These are phyloP conservation scores for Westerdykella ornata DNA, from an alignment of 2,329 filamentous ascomycete species.

Conservation along the genomic window DNA sequence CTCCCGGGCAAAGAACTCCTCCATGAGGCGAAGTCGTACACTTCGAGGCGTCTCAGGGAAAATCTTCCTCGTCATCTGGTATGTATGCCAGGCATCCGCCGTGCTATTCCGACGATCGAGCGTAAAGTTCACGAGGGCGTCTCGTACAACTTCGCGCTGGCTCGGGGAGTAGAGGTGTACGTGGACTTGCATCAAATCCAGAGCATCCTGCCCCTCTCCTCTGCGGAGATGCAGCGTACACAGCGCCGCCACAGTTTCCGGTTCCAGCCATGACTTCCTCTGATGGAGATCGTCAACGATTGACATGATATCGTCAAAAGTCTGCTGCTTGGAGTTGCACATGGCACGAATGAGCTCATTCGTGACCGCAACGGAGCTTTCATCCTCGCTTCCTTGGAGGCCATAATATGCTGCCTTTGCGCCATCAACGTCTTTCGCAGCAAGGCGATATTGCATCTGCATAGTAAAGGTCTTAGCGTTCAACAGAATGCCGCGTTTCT, in stretches of 20 bases:
- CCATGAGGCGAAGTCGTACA: conserved; percentile 67
- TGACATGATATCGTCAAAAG: conserved; percentile 65
- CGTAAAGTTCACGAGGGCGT: conserved; percentile 62
- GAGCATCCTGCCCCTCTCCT: conserved; percentile 70
- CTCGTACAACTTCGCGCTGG: conserved; percentile 61
- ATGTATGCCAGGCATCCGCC: conserved; percentile 55
- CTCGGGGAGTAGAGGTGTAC: conserved; percentile 61
- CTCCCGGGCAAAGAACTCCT: conserved; percentile 68
- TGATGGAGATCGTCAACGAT: conserved; percentile 68
- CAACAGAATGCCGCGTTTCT: conserved; percentile 58
- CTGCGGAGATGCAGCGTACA: conserved; percentile 66
- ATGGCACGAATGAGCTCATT: conserved; percentile 68
- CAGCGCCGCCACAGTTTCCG: conserved; percentile 68
- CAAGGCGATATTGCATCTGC: conserved; percentile 69
- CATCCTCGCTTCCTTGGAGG: conserved; percentile 51
- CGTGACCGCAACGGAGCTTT: conserved; percentile 56
- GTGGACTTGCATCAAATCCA: conserved; percentile 74
- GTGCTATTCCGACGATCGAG: conserved; percentile 60
- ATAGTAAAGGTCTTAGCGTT: conserved; percentile 66
- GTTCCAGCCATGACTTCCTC: conserved; percentile 60
- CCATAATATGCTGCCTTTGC: conserved; percentile 60
- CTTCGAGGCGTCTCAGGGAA: conserved; percentile 59
- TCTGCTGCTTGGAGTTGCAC: conserved; percentile 53
- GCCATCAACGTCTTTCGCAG: conserved; percentile 63
- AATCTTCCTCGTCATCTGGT: conserved; percentile 52